These are phyloP conservation scores for Hypoxylon crocopeplum DNA, from an alignment of 495 filamentous ascomycete species.

Conservation along the genomic window DNA sequence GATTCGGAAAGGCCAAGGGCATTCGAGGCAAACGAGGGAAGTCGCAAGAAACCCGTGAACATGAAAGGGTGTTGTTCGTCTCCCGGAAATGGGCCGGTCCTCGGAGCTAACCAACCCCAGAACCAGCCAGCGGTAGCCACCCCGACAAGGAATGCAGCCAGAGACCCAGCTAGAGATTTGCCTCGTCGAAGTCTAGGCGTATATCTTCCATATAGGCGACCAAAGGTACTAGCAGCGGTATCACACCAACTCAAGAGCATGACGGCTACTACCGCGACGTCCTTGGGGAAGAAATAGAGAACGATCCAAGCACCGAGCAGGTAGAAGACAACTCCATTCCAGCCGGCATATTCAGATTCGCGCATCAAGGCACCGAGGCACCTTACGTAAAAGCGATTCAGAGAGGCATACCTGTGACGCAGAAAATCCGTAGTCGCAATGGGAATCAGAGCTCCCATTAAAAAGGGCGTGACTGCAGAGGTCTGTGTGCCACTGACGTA, in stretches of 20 bases:
- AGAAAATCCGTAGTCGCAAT: constrained; percentile 83
- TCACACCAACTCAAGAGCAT: constrained; percentile 97
- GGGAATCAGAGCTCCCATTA: constrained; percentile 84
- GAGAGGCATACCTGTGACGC: constrained; percentile 76
- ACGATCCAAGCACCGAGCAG: constrained; percentile 87
- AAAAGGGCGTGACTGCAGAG: constrained; percentile 75
- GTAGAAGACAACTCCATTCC: constrained; percentile 97
- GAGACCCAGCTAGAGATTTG: constrained; percentile 89
- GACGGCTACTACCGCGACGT: constrained; percentile 88
- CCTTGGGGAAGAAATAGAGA: constrained; percentile 88
- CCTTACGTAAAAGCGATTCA: constrained; percentile 89
- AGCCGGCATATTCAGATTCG: constrained; percentile 89
- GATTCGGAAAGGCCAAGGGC: constrained; percentile 55
- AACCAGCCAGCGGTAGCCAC: constrained; percentile 81
- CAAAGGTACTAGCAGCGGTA: constrained; percentile 93
- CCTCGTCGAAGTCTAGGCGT: constrained; percentile 83
- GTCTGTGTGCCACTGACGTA: constrained; percentile 80
- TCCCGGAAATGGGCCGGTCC: constrained; percentile 67
- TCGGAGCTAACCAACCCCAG: constrained; percentile 85
- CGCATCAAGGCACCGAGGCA: constrained; percentile 91
- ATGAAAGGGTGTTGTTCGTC: constrained; percentile 74
- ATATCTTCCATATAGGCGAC: constrained; percentile 83
- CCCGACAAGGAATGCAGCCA: constrained; percentile 83
- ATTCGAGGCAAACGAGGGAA: constrained; percentile 63
- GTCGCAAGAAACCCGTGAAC: constrained; percentile 75